Percentiles rank a stretch among this genome's conserved stretches.
Evolutionary conservation across 1,284 basidiomycete genomes (phyloP).

Genomic region (Moniliophthora roreri): DNA sequence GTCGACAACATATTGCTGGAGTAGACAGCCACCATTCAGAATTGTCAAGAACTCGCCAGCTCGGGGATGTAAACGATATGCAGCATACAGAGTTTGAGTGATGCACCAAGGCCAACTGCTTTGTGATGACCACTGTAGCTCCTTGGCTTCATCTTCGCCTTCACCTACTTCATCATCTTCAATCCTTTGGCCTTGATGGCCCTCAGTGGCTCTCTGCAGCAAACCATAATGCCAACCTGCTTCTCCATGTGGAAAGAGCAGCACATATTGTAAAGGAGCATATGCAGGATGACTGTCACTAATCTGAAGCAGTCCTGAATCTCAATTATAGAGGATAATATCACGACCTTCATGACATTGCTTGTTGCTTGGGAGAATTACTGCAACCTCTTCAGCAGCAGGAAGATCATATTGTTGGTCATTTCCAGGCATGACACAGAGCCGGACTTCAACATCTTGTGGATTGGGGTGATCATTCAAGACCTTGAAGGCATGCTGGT

Average conservation of each 20-base stretch:
- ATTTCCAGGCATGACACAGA: slow-evolving; percentile 21
- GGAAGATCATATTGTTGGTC: slow-evolving; percentile 37
- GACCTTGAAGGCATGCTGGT: slow-evolving; percentile 27
- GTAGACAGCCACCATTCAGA: slow-evolving; percentile 35
- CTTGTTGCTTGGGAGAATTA: slow-evolving; percentile 30
- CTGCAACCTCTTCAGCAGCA: slow-evolving; percentile 37
- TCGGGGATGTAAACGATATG: slow-evolving; percentile 31
- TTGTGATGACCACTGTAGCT: too few species aligned
- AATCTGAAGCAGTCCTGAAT: slow-evolving; percentile 22
- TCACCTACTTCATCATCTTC: too few species aligned
- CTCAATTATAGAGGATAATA: slow-evolving; percentile 27
- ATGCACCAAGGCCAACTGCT: slow-evolving; percentile 20
- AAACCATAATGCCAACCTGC: slow-evolving; percentile 35
- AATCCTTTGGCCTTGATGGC: too few species aligned
- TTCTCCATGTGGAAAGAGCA: slow-evolving; percentile 32
- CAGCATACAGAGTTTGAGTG: slow-evolving; percentile 28
- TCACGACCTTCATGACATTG: slow-evolving; percentile 22
- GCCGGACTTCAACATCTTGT: slow-evolving; percentile 19
- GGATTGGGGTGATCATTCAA: slow-evolving; percentile 18
- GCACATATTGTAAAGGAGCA: slow-evolving; percentile 35
- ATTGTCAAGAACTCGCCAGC: slow-evolving; percentile 26
- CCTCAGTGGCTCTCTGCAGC: slow-evolving; percentile 5
- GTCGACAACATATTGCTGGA: slow-evolving; percentile 41
- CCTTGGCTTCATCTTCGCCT: too few species aligned
- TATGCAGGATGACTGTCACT: slow-evolving; percentile 37